Conservation (phyloP, 805 yeast species). For the Monosporozyma solicola region DNA sequence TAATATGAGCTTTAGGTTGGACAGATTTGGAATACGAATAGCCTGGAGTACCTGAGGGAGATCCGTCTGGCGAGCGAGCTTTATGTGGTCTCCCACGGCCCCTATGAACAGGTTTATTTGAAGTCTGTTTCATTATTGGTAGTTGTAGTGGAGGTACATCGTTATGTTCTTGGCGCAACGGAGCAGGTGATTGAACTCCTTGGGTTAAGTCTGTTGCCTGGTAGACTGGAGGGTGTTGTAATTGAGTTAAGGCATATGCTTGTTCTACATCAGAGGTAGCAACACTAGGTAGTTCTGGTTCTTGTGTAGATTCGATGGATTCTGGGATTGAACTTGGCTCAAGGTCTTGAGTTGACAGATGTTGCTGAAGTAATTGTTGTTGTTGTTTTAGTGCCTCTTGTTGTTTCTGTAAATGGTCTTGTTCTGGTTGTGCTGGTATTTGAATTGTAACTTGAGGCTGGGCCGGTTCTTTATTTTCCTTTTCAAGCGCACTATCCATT, state of each 20-base stretch:
- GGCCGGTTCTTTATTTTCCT: background rate
- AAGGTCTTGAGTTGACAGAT: background rate
- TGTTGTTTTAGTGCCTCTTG: background rate
- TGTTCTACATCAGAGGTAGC: background rate
- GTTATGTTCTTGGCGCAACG: background rate
- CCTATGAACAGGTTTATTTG: background rate
- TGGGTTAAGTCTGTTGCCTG: background rate
- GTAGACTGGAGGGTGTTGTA: background rate
- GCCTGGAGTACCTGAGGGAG: slow-evolving; percentile 4
- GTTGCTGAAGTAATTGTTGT: background rate
- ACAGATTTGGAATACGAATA: slow-evolving; percentile 1
- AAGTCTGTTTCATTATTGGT: background rate
- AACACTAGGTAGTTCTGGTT: background rate
- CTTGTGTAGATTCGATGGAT: background rate
- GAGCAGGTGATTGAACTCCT: background rate
- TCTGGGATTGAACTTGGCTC: background rate
- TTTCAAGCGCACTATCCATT: background rate
- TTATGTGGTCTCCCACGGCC: background rate
- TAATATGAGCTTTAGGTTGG: slow-evolving; percentile 24
- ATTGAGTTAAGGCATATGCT: background rate
- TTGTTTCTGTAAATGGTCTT: background rate
- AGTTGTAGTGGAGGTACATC: background rate
- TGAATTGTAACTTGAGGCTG: background rate
- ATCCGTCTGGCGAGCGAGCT: background rate
- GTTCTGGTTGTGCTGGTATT: background rate